A percentile compares a stretch with the other conserved stretches of the same genome.
Conservation (phyloP, 768 basidiomycete genomes). For the Phlebiopsis gigantea region DNA sequence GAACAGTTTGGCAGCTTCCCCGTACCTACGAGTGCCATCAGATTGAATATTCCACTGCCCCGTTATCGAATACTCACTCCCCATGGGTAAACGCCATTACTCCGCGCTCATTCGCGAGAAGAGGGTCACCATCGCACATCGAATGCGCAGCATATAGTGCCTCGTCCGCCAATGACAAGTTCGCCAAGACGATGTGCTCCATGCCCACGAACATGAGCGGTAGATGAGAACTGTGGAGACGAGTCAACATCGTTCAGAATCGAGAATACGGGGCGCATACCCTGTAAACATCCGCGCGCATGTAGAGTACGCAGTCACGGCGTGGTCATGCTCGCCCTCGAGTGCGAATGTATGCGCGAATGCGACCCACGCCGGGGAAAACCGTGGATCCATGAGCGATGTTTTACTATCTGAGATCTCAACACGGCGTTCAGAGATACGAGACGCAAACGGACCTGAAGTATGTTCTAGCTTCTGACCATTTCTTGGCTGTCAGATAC, state of each 20-base stretch:
- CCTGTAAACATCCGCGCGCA: conserved; percentile 94
- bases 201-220: conserved; percentile 96
- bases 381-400: conserved; percentile 92
- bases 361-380: conserved; percentile 95
- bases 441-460: conserved; percentile 63
- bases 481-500: conserved; percentile 86
- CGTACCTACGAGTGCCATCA: conserved; percentile 48
- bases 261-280: conserved; percentile 36
- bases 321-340: conserved; percentile 98
- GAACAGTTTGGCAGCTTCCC: conserved; percentile 67
- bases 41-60: neutral
- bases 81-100: conserved; percentile 88
- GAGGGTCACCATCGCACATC: conserved; percentile 84
- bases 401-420: conserved; percentile 63
- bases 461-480: conserved; percentile 88
- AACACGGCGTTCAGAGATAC: neutral
- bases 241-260: too few relatives aligned
- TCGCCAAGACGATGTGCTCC: conserved; percentile 92
- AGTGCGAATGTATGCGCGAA: conserved; percentile 97
- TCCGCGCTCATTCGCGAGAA: conserved; percentile 88
- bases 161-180: conserved; percentile 78
- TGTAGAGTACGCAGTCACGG: conserved; percentile 97
- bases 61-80: conserved; percentile 45
- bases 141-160: conserved; percentile 76
- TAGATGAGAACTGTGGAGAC: conserved; percentile 83